A percentile compares a stretch with the other conserved stretches of the same genome.
Conservation (phyloP, 140 eudicot species). For the Senecio squalidus region DNA sequence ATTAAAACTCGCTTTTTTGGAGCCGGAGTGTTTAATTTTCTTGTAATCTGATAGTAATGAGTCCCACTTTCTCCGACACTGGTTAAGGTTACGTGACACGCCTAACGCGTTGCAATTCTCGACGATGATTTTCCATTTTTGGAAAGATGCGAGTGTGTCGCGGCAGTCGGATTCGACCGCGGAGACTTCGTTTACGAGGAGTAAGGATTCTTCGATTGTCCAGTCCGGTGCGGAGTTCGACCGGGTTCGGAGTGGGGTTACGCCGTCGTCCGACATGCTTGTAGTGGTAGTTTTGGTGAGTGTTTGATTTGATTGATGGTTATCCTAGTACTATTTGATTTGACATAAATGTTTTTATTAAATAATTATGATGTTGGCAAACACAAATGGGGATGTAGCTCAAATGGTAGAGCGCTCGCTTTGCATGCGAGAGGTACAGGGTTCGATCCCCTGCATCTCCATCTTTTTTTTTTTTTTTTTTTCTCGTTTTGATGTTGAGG, state of each 20-base stretch:
- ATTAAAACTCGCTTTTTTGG: slow-evolving; percentile 33
- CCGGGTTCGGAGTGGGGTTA: slow-evolving; percentile 48
- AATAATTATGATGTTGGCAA: no score
- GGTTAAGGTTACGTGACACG: slow-evolving; percentile 48
- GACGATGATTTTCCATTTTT: slow-evolving; percentile 73
- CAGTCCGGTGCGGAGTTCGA: slow-evolving; percentile 66
- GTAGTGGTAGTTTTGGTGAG: no score
- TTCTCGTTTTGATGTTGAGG: no score
- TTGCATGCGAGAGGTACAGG: slow-evolving; percentile 69
- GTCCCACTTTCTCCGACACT: slow-evolving; percentile 72
- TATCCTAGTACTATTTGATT: no score
- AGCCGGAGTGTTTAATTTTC: slow-evolving; percentile 31
- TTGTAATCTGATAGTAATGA: slow-evolving; percentile 44
- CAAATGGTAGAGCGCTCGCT: slow-evolving; percentile 92
- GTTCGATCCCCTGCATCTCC: slow-evolving; percentile 24
- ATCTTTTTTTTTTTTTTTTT: no score
- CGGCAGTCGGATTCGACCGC: slow-evolving; percentile 60
- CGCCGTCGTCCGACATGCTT: no score
- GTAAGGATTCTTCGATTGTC: slow-evolving; percentile 58
- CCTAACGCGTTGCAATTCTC: slow-evolving; percentile 75
- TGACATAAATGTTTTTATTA: no score
- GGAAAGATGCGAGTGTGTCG: slow-evolving; percentile 60
- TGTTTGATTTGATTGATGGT: no score
- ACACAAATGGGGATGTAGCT: slow-evolving; percentile 90
- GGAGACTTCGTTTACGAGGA: slow-evolving; percentile 56